These are phyloP conservation scores for Termitomyces sp. DNA, from an alignment of 768 basidiomycete genomes.

Conservation along the genomic window DNA sequence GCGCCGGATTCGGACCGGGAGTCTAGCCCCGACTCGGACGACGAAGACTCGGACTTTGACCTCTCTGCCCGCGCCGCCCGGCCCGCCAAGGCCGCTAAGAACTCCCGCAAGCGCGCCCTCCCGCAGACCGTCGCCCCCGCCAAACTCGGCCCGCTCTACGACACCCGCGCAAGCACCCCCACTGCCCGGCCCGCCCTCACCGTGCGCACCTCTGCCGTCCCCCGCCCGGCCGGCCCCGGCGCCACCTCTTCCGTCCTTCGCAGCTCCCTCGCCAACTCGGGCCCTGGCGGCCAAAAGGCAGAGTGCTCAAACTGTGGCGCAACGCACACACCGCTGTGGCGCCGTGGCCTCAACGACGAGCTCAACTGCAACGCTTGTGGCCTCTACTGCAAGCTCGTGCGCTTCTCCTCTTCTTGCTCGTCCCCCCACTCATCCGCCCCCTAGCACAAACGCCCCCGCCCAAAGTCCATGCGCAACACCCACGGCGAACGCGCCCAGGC, in stretches of 20 bases:
- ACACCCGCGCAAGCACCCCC: slow-evolving; percentile 23
- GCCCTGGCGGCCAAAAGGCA: slow-evolving; percentile 60
- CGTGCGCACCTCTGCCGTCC: slow-evolving; percentile 42
- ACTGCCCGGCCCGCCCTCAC: slow-evolving; percentile 53
- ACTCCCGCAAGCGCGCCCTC: slow-evolving; percentile 18
- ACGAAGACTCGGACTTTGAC: slow-evolving; percentile 29
- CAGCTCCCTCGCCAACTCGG: slow-evolving; percentile 26
- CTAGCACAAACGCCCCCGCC: slow-evolving; percentile 83
- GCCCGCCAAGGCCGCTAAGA: slow-evolving; percentile 11
- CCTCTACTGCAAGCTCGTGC: slow-evolving; percentile 78
- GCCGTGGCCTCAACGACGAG: slow-evolving; percentile 82
- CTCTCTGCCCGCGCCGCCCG: slow-evolving; percentile 22
- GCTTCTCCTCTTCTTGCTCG: slow-evolving; percentile 12
- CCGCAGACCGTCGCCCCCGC: slow-evolving; percentile 55
- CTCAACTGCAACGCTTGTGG: slow-evolving; percentile 88
- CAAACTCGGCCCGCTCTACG: slow-evolving; percentile 50
- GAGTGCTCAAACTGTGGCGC: slow-evolving; percentile 88
- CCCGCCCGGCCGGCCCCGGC: slow-evolving; percentile 53
- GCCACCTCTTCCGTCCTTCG: slow-evolving; percentile 52
- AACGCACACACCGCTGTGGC: slow-evolving; percentile 84
- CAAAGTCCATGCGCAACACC: slow-evolving; percentile 79
- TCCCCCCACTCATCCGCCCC: no score
- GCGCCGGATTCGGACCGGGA: slow-evolving; percentile 25
- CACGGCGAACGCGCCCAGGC: slow-evolving; percentile 68
- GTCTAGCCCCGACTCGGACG: slow-evolving; percentile 25